phyloP scores from a whole-genome alignment of 768 basidiomycete species.

The Russula vinacea region DNA sequence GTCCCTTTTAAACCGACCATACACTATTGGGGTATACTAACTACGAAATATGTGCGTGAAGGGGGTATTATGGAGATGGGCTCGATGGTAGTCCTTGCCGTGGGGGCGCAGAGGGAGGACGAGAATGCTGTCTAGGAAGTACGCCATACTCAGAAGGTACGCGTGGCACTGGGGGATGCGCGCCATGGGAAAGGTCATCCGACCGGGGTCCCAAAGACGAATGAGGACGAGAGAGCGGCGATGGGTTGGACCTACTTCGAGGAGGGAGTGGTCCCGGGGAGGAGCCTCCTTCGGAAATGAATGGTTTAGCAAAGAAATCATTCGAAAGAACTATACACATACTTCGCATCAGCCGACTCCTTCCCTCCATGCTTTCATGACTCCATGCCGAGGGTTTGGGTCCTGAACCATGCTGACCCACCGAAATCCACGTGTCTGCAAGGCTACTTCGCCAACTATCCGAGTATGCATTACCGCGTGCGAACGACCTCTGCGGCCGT shows the following conservation, averaged over 20 bases:
- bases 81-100: not conserved
- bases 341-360: constrained; percentile 12
- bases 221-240: constrained; percentile 18
- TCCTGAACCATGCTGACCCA: constrained; percentile 13
- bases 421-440: constrained; percentile 25
- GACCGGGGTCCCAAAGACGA: not conserved
- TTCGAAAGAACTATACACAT: not conserved
- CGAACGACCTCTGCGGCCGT: not conserved
- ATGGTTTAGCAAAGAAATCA: not conserved
- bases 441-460: constrained; percentile 19
- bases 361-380: constrained; percentile 8
- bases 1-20: not conserved
- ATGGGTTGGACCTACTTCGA: constrained; percentile 25
- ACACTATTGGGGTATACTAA: constrained; percentile 17
- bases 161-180: constrained; percentile 22
- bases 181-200: not conserved
- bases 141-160: constrained; percentile 16
- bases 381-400: not conserved
- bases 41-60: not conserved
- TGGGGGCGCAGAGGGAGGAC: not conserved
- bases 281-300: constrained; percentile 4
- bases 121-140: not conserved
- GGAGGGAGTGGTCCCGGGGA: constrained; percentile 1
- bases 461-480: not conserved
- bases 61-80: not conserved